Conservation (phyloP, 2,329 filamentous ascomycete genomes). For the Pseudocercospora fijiensis region DNA sequence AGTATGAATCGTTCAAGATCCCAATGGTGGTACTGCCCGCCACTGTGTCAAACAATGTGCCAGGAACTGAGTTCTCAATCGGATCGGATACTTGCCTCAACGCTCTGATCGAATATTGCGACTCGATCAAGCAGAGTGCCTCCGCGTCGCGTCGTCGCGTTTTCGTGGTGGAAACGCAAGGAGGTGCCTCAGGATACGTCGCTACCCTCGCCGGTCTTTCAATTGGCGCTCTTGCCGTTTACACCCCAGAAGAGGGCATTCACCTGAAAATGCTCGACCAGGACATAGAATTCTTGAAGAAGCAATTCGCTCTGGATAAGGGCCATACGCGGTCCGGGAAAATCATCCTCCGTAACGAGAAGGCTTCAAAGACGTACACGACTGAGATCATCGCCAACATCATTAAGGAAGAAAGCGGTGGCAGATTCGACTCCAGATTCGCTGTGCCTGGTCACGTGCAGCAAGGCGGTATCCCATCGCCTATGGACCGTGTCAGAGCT, state of each 20-base stretch:
- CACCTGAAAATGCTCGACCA: constrained; percentile 86
- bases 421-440: constrained; percentile 87
- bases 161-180: constrained; percentile 97
- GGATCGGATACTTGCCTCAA: constrained; percentile 97
- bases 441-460: constrained; percentile 93
- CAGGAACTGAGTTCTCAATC: constrained; percentile 93
- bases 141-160: constrained; percentile 90
- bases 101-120: constrained; percentile 89
- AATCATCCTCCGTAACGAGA: constrained; percentile 94
- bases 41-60: constrained; percentile 99
- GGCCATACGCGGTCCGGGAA: constrained; percentile 89
- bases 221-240: constrained; percentile 90
- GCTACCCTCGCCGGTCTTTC: constrained; percentile 85
- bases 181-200: constrained; percentile 89
- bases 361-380: constrained; percentile 83
- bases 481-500: constrained; percentile 93
- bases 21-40: constrained; percentile 88
- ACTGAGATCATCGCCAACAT: constrained; percentile 94
- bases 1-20: constrained; percentile 85
- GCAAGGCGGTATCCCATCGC: constrained; percentile 86
- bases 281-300: constrained; percentile 84
- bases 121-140: constrained; percentile 95
- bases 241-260: constrained; percentile 95
- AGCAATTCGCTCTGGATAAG: constrained; percentile 79
- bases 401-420: constrained; percentile 88